Conservation (phyloP, 148 eudicot species). For the Camellia japonica region DNA sequence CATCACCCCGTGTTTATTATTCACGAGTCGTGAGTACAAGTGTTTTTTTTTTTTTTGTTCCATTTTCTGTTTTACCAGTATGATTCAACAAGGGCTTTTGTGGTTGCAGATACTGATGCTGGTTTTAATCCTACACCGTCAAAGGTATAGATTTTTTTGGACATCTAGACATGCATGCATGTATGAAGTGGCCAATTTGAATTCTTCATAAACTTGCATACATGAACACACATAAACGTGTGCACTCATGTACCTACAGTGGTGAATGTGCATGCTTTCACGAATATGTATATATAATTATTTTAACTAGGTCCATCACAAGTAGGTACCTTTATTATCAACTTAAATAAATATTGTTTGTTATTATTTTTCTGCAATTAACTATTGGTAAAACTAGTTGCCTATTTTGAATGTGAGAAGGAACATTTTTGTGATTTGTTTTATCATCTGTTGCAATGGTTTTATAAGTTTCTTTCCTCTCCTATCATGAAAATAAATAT, state of each 20-base stretch:
- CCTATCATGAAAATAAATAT: too few species aligned
- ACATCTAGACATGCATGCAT: neutral
- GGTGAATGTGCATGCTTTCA: neutral
- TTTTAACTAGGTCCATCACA: neutral
- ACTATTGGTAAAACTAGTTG: too few species aligned
- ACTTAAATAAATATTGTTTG: neutral
- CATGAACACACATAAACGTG: neutral
- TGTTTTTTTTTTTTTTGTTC: neutral
- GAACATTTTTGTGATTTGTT: too few species aligned
- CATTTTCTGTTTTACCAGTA: neutral
- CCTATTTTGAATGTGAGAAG: too few species aligned
- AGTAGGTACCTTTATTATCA: neutral
- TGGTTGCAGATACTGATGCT: conserved; percentile 75
- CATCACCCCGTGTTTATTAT: neutral
- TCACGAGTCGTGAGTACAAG: neutral
- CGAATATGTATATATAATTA: neutral
- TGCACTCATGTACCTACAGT: neutral
- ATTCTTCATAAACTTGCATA: too few species aligned
- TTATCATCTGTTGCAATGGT: too few species aligned
- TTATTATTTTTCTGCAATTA: too few species aligned
- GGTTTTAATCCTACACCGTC: conserved; percentile 73
- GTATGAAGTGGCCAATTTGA: neutral
- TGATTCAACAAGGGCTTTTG: conserved; percentile 8
- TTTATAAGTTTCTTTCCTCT: too few species aligned
- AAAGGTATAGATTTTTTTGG: conserved; percentile 46